These are phyloP conservation scores for Fallopia convolvulus DNA, from an alignment of 148 eudicot species.

Conservation along the genomic window DNA sequence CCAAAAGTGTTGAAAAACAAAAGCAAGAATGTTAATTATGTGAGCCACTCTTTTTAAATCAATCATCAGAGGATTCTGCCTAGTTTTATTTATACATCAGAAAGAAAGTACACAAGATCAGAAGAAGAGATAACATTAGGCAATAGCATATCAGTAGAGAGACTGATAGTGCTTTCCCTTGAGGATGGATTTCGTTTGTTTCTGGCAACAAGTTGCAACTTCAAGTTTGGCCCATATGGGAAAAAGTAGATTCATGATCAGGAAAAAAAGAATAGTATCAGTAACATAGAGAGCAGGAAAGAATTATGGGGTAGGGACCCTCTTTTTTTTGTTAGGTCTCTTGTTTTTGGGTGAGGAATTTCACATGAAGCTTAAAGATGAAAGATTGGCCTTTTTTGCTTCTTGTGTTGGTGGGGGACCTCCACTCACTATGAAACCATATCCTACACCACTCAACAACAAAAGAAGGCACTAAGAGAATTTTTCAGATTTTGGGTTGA, in stretches of 20 bases:
- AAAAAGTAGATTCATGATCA: neutral
- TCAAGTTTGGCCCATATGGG: slow-evolving; percentile 6
- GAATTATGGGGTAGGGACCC: neutral
- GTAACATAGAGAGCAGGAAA: neutral
- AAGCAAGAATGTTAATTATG: neutral
- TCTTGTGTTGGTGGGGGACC: slow-evolving; percentile 2
- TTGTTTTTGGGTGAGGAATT: neutral
- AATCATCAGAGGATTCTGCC: slow-evolving; percentile 7
- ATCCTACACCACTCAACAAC: slow-evolving; percentile 7
- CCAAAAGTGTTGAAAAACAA: neutral
- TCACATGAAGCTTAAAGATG: slow-evolving; percentile 9
- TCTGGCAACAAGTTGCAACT: neutral
- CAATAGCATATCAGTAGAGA: neutral
- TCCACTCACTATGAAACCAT: neutral
- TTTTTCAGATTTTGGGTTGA: neutral
- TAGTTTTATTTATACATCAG: neutral
- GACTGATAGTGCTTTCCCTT: neutral
- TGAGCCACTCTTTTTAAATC: slow-evolving; percentile 1
- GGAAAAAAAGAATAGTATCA: slow-evolving; percentile 1
- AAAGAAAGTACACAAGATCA: neutral
- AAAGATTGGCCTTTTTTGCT: slow-evolving; percentile 9
- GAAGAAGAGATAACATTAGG: neutral
- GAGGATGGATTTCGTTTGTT: neutral
- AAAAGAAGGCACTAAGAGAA: neutral
- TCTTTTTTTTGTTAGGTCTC: neutral